phyloP scores from a whole-genome alignment of 768 basidiomycete genomes.

The Calvatia gigantea region DNA sequence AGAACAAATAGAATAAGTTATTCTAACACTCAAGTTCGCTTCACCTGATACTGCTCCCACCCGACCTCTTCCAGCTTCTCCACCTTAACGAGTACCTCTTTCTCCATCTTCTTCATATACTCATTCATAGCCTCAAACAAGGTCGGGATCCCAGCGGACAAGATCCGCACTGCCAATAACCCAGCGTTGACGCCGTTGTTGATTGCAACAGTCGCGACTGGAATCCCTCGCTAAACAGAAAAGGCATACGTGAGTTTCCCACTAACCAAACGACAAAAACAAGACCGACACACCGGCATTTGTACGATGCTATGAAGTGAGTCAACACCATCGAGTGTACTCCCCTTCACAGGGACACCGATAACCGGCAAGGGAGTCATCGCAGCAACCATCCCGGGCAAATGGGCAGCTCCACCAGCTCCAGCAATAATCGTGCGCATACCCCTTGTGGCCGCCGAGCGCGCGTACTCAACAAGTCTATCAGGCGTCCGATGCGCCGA shows the following conservation, averaged over 20 bases:
- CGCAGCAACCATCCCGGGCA: slow-evolving; percentile 97
- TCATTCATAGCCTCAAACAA: slow-evolving; percentile 65
- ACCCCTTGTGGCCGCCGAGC: slow-evolving; percentile 64
- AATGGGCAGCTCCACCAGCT: slow-evolving; percentile 97
- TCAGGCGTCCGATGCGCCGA: slow-evolving; percentile 96
- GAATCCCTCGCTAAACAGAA: slow-evolving; percentile 77
- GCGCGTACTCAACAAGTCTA: slow-evolving; percentile 76
- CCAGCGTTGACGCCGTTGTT: slow-evolving; percentile 95
- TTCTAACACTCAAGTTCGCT: slow-evolving; percentile 14
- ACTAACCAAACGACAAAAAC: neutral
- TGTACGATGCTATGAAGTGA: slow-evolving; percentile 97
- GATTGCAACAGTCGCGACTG: slow-evolving; percentile 96
- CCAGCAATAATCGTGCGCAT: slow-evolving; percentile 84
- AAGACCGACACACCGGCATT: slow-evolving; percentile 80
- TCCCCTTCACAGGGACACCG: slow-evolving; percentile 96
- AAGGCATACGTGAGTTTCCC: neutral
- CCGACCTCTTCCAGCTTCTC: slow-evolving; percentile 72
- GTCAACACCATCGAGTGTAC: slow-evolving; percentile 91
- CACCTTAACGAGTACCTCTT: slow-evolving; percentile 77
- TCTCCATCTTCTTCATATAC: slow-evolving; percentile 68
- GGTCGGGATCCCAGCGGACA: slow-evolving; percentile 68
- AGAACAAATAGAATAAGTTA: slow-evolving; percentile 1
- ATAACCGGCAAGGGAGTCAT: slow-evolving; percentile 92
- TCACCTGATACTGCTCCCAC: slow-evolving; percentile 79
- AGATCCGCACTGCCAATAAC: slow-evolving; percentile 86